Evolutionary conservation across 2,329 filamentous ascomycete species (phyloP), one percentile per base, ranked within the genome.

Genomic region (Escovopsis sp.): DNA sequence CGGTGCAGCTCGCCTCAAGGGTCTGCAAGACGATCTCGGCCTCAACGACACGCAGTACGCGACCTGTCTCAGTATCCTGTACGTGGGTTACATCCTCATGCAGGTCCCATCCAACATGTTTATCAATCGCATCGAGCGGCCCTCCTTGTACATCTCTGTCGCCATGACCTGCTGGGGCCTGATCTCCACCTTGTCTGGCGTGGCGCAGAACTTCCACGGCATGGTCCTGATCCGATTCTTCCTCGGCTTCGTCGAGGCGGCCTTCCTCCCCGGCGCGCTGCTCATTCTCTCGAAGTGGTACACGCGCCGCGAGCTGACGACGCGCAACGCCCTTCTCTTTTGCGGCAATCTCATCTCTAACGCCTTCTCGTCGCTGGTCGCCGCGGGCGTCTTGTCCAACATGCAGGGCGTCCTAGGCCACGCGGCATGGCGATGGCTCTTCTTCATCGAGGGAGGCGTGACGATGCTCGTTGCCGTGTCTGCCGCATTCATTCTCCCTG

Each of bases 201-300:
- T 60, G 16, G 66, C 63, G 0, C 51, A 62, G 11, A 66, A 58
- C 45, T 76, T 72, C 40, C 56, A 56, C 4, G 65, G 65, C 41
- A 63, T 77, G 56, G 61, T 77, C 3, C 50, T 58, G 9, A 62
- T 64, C 19, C 68, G 73, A 5, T 76, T 76, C 50, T 66, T 74
- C 45, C 53, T 78, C 0, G 73, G 73, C 4, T 72, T 74, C 40
- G 56, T 76, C 34, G 73, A 78, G 50, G 75, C 76, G 0, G 72
- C 73, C 1, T 78, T 77, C 50, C 58, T 77, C 18, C 75, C 76
- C 0, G 76, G 76, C 29, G 70, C 70, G 0, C 60, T 79, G 10
- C 61, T 77, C 30, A 70, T 78, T 31, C 60, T 79, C 15, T 74
- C 70, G 0, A 73, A 76, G 44, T 80, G 74, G 67, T 80, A 80